A percentile compares a stretch with the other conserved stretches of the same genome.
phyloP scores from a whole-genome alignment of 345 rosid species.

The Raphanus sativus region DNA sequence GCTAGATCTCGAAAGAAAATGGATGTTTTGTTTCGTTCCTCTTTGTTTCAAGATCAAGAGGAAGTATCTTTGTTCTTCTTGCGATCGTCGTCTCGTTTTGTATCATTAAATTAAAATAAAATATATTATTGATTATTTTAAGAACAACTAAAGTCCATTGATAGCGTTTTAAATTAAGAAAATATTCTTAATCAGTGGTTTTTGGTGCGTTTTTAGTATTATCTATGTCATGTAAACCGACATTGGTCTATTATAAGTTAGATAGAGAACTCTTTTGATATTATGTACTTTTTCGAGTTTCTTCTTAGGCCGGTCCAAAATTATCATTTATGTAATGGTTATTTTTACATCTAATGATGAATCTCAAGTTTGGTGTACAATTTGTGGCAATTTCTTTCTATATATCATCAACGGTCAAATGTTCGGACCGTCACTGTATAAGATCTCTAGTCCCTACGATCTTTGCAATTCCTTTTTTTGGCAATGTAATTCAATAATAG shows the following conservation, averaged over 20 bases:
- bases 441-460: not conserved
- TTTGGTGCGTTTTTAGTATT: conserved; percentile 18
- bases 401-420: not conserved
- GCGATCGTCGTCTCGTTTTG: conserved; percentile 56
- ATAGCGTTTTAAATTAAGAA: conserved; percentile 14
- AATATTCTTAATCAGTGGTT: conserved; percentile 19
- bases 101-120: conserved; percentile 29
- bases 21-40: conserved; percentile 85
- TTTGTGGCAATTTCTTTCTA: not conserved
- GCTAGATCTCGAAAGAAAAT: conserved; percentile 66
- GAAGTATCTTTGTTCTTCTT: conserved; percentile 56
- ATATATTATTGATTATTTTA: not conserved
- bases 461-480: not conserved
- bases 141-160: not conserved
- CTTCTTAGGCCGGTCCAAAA: conserved; percentile 11
- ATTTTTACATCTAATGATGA: no score
- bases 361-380: no score
- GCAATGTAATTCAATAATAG: not conserved
- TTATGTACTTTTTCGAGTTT: conserved; percentile 10
- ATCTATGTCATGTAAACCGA: conserved; percentile 13
- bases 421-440: not conserved
- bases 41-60: conserved; percentile 66
- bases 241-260: conserved; percentile 12
- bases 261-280: conserved; percentile 2
- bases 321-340: not conserved